Base-by-base conservation (phyloP, 495 filamentous ascomycete genomes). In the Bacidia gigantensis region DNA sequence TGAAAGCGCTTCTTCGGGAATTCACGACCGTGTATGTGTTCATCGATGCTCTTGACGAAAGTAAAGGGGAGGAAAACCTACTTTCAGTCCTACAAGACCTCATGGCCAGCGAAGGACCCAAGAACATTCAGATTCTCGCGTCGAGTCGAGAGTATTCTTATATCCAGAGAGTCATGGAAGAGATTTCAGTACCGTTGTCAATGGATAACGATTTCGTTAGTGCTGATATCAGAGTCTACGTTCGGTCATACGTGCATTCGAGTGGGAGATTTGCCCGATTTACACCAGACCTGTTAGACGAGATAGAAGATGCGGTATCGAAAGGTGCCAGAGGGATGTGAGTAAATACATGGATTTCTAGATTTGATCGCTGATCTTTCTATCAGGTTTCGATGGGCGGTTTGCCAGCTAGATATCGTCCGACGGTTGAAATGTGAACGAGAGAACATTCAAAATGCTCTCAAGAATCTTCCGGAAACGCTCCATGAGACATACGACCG, bases 301-400 rank as follows among this genome's bases (percentile, higher is more conserved):
- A 65, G 23, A 64, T 69, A 21, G 56, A 64, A 22, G 46, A 59
- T 1, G 49, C 51, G 0, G 45, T 71, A 24, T 49, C 64, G 1
- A 43, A 50, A 0, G 60, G 61, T 41, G 68, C 68, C 7, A 58
- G 67, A 54, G 67, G 69, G 20, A 72, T 72, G 65, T 66, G 49
- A 58, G 65, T 62, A n/a, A 26, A n/a, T 38, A 32, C 22, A 40
- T 47, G 12, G 26, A 11, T 21, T 3, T 25, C 26, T 55, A 44
- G 20, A 20, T 48, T 25, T 25, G 21, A 11, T 45, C 41, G 23
- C 54, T 41, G 0, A 52, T 3, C 18, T 43, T 23, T 25, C 22
- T 23, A 3, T 14, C 14, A 68, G 65, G 69, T 72, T 72, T 48
- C 68, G 69, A 17, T 74, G 68, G 71, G 66, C 63, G 5, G 63